Conservation (phyloP, 2,329 filamentous ascomycete genomes). For the Sporothrix brasiliensis region DNA sequence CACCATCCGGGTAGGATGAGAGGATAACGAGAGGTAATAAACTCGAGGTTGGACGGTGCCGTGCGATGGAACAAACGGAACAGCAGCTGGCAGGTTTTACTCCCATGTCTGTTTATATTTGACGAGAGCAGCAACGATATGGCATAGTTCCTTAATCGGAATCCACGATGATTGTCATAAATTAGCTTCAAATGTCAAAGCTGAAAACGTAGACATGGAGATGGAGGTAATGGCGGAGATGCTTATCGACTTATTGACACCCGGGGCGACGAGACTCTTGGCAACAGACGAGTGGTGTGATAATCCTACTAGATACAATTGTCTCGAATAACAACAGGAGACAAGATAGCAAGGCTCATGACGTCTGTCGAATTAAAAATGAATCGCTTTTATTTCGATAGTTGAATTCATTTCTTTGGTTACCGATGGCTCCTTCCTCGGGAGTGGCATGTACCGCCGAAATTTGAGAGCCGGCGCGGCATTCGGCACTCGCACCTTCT, state of each 20-base stretch:
- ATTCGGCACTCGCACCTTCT: slow-evolving; percentile 17
- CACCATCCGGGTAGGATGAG: neutral
- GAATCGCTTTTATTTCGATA: neutral
- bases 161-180: neutral
- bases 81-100: neutral
- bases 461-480: slow-evolving; percentile 9
- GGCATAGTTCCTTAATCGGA: neutral
- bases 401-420: neutral
- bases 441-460: neutral
- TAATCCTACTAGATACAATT: neutral
- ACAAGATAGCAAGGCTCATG: slow-evolving; percentile 3
- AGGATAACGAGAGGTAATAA: neutral
- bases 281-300: neutral
- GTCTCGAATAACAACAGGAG: neutral
- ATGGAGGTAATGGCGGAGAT: neutral
- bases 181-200: neutral
- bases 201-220: neutral
- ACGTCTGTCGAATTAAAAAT: neutral
- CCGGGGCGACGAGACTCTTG: neutral
- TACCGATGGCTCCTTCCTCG: slow-evolving; percentile 9
- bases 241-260: neutral
- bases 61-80: neutral
- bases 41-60: too few relatives aligned
- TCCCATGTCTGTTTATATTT: neutral
- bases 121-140: neutral